Evolutionary conservation across 139 green algal genomes (phyloP), one percentile per base, ranked within the genome.

Genomic region (Picochlorum sp.): DNA sequence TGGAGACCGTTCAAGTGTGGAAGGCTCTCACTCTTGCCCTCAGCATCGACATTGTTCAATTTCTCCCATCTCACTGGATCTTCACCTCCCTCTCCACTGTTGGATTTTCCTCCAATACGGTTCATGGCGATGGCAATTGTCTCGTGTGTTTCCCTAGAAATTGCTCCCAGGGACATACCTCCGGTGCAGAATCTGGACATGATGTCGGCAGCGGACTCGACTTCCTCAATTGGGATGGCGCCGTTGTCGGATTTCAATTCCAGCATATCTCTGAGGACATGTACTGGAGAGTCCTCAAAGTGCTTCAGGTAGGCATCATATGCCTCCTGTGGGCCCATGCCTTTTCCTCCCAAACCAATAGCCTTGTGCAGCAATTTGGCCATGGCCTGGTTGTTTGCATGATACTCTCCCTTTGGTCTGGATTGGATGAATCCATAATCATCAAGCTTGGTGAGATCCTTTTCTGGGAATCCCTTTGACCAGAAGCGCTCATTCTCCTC

Each of bases 311-410:
- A 99, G 4, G 85, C 81, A 62, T 88, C 61, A 79, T 94, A 98
- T 6, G 83, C 80, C 16, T 79, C 74, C 18, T 83, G 68, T 50
- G 49, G 61, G 4, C 58, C 71, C 20, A 45, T 50, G 23, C 67
- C 72, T 44, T 85, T 78, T 62, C 75, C 76, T 54, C 90, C 89
- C 61, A 95, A 74, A 28, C 92, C 87, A 38, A 99, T 88, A 49
- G 92, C 83, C 82, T 98, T 98, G 90, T 99, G 94, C 82, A 99
- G 84, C 63, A 98, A 84, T 88, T 98, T 98, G 78, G 89, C 76
- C 91, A 99, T 97, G 60, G 92, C 83, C 77, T 93, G 89, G 84
- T 98, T 98, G 83, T 98, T 98, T 68, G 82, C 83, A 75, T 99
- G 94, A 83, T 92, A 96, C 85, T 99, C 94, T 49, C 88, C 88